These are phyloP conservation scores for Sungouiozyma ichnusensis DNA, from an alignment of 805 yeast species.

Conservation along the genomic window DNA sequence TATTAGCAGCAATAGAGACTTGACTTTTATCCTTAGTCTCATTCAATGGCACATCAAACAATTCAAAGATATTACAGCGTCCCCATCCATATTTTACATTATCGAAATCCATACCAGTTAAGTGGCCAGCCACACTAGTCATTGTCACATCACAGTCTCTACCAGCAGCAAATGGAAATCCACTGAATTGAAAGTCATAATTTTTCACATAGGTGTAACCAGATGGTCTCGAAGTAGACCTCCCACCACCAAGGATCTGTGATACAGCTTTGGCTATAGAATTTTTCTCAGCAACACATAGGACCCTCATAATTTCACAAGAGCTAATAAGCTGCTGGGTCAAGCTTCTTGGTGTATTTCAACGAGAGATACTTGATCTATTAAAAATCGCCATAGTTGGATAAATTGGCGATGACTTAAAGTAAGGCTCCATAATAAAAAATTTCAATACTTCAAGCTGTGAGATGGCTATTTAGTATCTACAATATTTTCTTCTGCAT, in stretches of 20 bases:
- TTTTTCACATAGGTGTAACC: slow-evolving; percentile 58
- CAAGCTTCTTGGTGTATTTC: too few relatives aligned
- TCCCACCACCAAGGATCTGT: slow-evolving; percentile 65
- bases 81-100: slow-evolving; percentile 47
- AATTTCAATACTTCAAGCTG: too few relatives aligned
- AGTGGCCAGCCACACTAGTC: slow-evolving; percentile 89
- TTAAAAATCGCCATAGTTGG: too few relatives aligned
- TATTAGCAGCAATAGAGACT: slow-evolving; percentile 50
- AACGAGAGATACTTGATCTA: too few relatives aligned
- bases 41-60: slow-evolving; percentile 64
- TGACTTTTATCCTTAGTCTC: slow-evolving; percentile 34
- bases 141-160: slow-evolving; percentile 74
- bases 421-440: too few relatives aligned
- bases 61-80: slow-evolving; percentile 46
- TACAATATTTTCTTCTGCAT: too few relatives aligned
- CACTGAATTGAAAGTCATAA: slow-evolving; percentile 59
- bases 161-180: slow-evolving; percentile 39
- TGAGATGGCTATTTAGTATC: too few relatives aligned
- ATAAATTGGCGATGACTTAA: not conserved
- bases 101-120: slow-evolving; percentile 54
- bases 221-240: slow-evolving; percentile 37
- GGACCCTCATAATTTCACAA: slow-evolving; percentile 60
- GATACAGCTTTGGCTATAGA: slow-evolving; percentile 80
- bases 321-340: too few relatives aligned
- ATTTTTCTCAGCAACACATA: slow-evolving; percentile 96